Evolutionary conservation across 495 filamentous ascomycete genomes (phyloP).

Genomic region (Daldinia bambusicola): DNA sequence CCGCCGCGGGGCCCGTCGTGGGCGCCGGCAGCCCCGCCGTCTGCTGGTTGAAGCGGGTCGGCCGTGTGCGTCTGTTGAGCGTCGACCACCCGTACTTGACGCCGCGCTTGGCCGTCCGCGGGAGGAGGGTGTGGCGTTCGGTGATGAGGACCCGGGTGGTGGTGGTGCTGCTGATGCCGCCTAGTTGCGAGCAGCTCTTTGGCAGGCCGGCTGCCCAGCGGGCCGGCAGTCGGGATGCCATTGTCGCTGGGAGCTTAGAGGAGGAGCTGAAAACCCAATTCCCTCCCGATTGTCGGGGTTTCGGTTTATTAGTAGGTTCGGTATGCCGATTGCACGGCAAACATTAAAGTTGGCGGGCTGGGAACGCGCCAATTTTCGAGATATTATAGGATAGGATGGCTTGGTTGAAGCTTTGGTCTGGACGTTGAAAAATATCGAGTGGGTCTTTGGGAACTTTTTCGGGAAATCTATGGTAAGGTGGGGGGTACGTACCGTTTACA

Average conservation of each 20-base stretch:
- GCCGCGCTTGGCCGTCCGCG: slow-evolving; percentile 57
- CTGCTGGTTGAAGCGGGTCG: slow-evolving; percentile 63
- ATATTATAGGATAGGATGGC: not conserved
- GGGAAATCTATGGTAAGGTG: slow-evolving; percentile 34
- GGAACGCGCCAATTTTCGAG: slow-evolving; percentile 5
- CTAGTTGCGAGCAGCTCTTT: slow-evolving; percentile 19
- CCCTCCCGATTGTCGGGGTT: not conserved
- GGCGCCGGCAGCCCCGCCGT: slow-evolving; percentile 65
- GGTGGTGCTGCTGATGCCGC: not conserved
- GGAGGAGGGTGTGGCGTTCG: slow-evolving; percentile 54
- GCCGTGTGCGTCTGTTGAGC: slow-evolving; percentile 49
- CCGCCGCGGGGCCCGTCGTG: slow-evolving; percentile 77
- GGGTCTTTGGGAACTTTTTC: slow-evolving; percentile 24
- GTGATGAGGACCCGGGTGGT: slow-evolving; percentile 53
- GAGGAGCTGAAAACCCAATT: slow-evolving; percentile 12
- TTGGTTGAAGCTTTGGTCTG: slow-evolving; percentile 32
- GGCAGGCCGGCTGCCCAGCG: slow-evolving; percentile 54
- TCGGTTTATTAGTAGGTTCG: not conserved
- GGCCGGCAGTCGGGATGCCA: slow-evolving; percentile 65
- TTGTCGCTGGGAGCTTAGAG: slow-evolving; percentile 52
- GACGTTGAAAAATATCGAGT: slow-evolving; percentile 45
- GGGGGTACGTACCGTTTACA: slow-evolving; percentile 32
- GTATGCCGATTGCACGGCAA: not conserved
- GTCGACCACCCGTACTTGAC: slow-evolving; percentile 67
- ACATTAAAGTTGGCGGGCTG: slow-evolving; percentile 9